phyloP scores from a whole-genome alignment of 768 basidiomycete species.

The Gymnopilus dilepis region DNA sequence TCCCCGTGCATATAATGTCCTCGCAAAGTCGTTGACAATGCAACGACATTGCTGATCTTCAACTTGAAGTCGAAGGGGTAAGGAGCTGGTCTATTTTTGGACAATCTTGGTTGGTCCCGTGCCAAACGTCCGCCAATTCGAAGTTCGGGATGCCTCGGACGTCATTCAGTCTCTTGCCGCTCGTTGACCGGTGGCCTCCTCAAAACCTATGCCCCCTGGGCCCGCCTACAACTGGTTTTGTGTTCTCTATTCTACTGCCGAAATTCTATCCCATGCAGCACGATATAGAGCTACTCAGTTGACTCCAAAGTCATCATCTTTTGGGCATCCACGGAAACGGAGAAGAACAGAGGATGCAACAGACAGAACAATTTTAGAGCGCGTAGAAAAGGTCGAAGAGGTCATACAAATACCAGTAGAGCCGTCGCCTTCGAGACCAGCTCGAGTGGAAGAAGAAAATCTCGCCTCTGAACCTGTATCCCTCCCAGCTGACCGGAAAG shows the following conservation, averaged over 20 bases:
- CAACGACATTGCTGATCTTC: no score
- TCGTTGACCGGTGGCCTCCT: background rate
- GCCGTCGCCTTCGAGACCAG: background rate
- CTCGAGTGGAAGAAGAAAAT: background rate
- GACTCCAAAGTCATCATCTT: conserved; percentile 27
- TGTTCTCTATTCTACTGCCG: conserved; percentile 61
- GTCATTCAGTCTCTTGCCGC: background rate
- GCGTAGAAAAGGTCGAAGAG: no score
- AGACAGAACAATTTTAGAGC: background rate
- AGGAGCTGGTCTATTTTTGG: no score
- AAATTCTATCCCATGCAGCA: conserved; percentile 68
- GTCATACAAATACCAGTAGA: background rate
- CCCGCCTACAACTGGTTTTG: conserved; percentile 76
- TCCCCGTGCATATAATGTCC: no score
- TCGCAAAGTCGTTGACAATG: no score
- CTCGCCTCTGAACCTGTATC: background rate
- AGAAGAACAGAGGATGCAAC: conserved; percentile 20
- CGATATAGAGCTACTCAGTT: conserved; percentile 56
- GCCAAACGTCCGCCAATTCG: no score
- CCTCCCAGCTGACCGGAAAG: background rate
- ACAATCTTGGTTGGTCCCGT: no score
- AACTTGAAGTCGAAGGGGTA: no score
- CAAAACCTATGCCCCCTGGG: conserved; percentile 63
- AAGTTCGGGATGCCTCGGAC: background rate
- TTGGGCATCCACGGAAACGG: conserved; percentile 23